These are phyloP conservation scores for Cystofilobasidium macerans DNA, from an alignment of 768 basidiomycete genomes.

Conservation along the genomic window DNA sequence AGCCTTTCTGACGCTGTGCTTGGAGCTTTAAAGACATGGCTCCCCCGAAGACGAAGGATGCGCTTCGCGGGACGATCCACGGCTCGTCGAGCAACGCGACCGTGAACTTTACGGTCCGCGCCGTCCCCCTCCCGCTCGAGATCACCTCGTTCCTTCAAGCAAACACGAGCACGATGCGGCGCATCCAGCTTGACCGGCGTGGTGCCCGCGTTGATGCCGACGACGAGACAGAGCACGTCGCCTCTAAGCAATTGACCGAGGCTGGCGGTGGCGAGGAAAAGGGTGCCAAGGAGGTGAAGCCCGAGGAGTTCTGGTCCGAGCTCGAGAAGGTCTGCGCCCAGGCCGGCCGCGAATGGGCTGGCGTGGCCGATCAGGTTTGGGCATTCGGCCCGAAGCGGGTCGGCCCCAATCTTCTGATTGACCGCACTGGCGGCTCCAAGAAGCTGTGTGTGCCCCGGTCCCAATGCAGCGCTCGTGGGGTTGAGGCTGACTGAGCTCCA, in stretches of 20 bases:
- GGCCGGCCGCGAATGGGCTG: slow-evolving; percentile 68
- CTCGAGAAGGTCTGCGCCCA: slow-evolving; percentile 54
- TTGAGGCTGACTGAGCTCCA: background rate
- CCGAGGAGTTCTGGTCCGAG: slow-evolving; percentile 70
- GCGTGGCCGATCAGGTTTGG: slow-evolving; percentile 63
- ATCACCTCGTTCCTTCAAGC: slow-evolving; percentile 67
- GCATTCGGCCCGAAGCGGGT: slow-evolving; percentile 80
- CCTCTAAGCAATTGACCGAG: slow-evolving; percentile 23
- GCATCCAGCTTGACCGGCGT: slow-evolving; percentile 48
- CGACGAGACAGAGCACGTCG: slow-evolving; percentile 28
- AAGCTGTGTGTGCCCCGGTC: slow-evolving; percentile 33
- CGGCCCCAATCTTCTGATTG: slow-evolving; percentile 77
- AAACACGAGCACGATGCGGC: slow-evolving; percentile 56
- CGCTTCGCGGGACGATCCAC: slow-evolving; percentile 64
- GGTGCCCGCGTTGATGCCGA: slow-evolving; percentile 29
- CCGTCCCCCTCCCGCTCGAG: slow-evolving; percentile 58
- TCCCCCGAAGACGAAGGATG: slow-evolving; percentile 59
- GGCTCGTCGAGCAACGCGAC: slow-evolving; percentile 58
- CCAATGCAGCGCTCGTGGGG: background rate
- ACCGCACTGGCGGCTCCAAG: slow-evolving; percentile 42
- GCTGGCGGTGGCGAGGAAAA: slow-evolving; percentile 31
- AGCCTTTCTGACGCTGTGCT: background rate
- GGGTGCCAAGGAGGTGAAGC: slow-evolving; percentile 50
- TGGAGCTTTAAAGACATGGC: slow-evolving; percentile 58
- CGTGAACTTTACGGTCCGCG: slow-evolving; percentile 73